Evolutionary conservation across 345 rosid species (phyloP), one percentile per base, ranked within the genome.

Genomic region (Kandelia obovata): DNA sequence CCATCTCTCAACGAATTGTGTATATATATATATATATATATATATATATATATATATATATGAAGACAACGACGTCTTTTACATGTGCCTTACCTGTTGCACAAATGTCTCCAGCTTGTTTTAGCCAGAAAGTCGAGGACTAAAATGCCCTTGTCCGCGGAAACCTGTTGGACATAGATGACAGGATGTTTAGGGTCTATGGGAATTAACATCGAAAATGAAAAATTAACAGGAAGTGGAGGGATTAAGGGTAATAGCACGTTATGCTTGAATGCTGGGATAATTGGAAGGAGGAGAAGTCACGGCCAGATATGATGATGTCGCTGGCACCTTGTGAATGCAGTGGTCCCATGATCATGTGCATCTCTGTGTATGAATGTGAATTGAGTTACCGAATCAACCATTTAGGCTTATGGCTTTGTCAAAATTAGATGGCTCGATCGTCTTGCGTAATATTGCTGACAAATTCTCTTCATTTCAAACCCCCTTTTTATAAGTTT

Each of bases 281-380:
- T 34, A 84, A 16, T 84, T 16, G 86, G 79, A 62, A 84, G 79
- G 91, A 74, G 89, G 76, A 47, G 89, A 77, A 63, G 87, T 82
- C 82, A 84, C 85, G 90, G 90, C 83, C 87, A 85, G 86, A 81
- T 77, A 85, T 82, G 85, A 84, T 84, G 86, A 82, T 89, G 90
- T 87, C 90, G 82, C 87, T 61, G 70, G 17, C 61, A 15, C 68
- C 90, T 85, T 85, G 88, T 85, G 90, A 77, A 34, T 7, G 37
- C 7, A 7, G 37, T 46, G 51, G 64, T 34, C 73, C 75, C 88
- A 83, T 81, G 10, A 20, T 47, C 72, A 73, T 67, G 80, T 73
- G 77, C 80, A 25, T 28, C 49, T 73, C 61, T 39, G 60, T 61
- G 21, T 56, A 56, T 15, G 26, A 3, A 56, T 25, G 59, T 8